Base-by-base conservation (phyloP, 164 flowering plant genomes). In the Kingdonia uniflora region DNA sequence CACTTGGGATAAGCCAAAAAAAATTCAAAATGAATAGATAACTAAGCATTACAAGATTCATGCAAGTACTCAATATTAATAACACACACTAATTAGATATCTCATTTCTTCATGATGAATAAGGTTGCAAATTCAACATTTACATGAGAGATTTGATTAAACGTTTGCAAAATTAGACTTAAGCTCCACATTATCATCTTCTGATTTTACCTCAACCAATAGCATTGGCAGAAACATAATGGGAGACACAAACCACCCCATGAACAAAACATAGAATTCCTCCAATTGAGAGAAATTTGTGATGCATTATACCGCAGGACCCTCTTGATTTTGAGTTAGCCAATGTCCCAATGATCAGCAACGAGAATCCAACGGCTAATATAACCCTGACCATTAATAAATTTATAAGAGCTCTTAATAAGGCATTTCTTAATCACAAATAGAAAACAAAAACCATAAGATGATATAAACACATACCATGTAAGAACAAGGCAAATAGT, bases 231-330 rank as follows among this genome's bases (percentile, higher is more conserved):
- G 89, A 65, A 51, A 76, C 80, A 54, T 84, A 82, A 60, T 70
- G 81, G 0, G 83, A 83, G 29, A 79, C 75, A 42, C 75, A 68
- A 58, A 81, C 80, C 13, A 83, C 68, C 1, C 66, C 91, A 74
- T 90, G 97, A 55, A 87, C 84, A 52, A 90, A 76, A 58, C 97
- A 90, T 29, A 74, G 20, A 42, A 90, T 79, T 26, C 97, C 97
- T 54, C 95, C 97, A 7, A 80, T 80, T 0, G 95, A 78, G 39
- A 90, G 58, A 42, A 85, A 76, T 52, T 78, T 80, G 49, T 81
- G 94, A 68, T 83, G 89, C 19, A 84, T 55, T 49, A 87, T 63
- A 14, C 97, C 97, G 23, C 97, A 90, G 0, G 85, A 77, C 16
- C 74, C 70, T 50, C 76, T 78, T 42, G 87, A 78, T 56, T 83